Percentiles rank a stretch among this genome's conserved stretches.
These are phyloP conservation scores for Zalaria sp. DNA, from an alignment of 2,329 filamentous ascomycete genomes.

Conservation along the genomic window DNA sequence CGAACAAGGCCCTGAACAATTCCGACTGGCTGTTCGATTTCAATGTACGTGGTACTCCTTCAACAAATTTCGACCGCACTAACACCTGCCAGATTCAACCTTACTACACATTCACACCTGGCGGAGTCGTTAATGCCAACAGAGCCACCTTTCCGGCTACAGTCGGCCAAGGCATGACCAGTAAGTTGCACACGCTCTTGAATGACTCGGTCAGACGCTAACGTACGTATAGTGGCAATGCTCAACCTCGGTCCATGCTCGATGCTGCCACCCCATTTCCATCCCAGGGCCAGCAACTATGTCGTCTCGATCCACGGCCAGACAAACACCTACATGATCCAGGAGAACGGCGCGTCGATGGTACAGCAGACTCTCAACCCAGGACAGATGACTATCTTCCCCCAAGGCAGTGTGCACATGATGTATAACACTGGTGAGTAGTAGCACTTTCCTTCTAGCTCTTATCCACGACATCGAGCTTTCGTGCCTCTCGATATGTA, in stretches of 20 bases:
- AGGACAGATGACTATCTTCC: constrained; percentile 37
- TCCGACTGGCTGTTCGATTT: constrained; percentile 38
- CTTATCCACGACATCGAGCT: too few species aligned
- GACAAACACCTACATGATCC: constrained; percentile 37
- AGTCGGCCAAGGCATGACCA: constrained; percentile 32
- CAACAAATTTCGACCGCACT: not conserved
- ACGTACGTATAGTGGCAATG: constrained; percentile 13
- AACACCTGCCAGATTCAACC: constrained; percentile 13
- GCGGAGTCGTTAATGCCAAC: constrained; percentile 38
- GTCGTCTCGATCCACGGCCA: constrained; percentile 34
- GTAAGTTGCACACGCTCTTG: constrained; percentile 15
- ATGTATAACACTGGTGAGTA: constrained; percentile 37
- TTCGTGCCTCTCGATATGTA: too few species aligned
- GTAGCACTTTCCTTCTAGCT: not conserved
- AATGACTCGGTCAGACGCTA: constrained; percentile 10
- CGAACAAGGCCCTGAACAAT: constrained; percentile 23
- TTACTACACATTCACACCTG: constrained; percentile 29
- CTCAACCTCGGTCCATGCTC: constrained; percentile 35
- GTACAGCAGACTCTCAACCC: constrained; percentile 27
- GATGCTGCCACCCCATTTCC: constrained; percentile 37
- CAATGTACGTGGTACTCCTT: constrained; percentile 7
- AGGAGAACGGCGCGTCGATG: constrained; percentile 34
- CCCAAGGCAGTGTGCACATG: constrained; percentile 31
- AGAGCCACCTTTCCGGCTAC: constrained; percentile 36
- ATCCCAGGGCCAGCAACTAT: constrained; percentile 35